Conservation (phyloP, 257 asterid genomes). For the Solanum gracilifrons region DNA sequence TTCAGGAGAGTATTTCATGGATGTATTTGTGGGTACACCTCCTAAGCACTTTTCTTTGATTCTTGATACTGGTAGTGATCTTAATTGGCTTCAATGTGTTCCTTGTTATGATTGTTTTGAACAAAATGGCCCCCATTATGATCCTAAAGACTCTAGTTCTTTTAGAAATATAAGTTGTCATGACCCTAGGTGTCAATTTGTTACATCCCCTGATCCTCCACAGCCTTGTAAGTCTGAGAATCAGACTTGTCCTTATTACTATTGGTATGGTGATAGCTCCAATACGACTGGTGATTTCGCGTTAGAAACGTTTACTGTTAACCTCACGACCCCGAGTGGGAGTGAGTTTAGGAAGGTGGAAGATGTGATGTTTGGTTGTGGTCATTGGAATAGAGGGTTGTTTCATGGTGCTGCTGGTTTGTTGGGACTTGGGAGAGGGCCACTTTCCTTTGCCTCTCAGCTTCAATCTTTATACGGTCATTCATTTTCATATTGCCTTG, state of each 20-base stretch:
- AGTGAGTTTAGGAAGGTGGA: conserved; percentile 45
- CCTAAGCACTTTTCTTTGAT: conserved; percentile 73
- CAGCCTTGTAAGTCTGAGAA: conserved; percentile 28
- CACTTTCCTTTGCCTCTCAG: conserved; percentile 74
- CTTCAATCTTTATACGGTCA: conserved; percentile 57
- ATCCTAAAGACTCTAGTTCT: conserved; percentile 46
- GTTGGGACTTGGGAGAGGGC: conserved; percentile 77
- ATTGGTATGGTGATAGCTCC: conserved; percentile 94
- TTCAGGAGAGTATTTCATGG: conserved; percentile 78
- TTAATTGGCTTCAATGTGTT: conserved; percentile 85
- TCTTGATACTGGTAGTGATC: conserved; percentile 91
- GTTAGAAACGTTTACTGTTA: conserved; percentile 69
- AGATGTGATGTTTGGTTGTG: conserved; percentile 89
- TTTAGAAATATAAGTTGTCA: conserved; percentile 47
- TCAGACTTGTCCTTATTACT: conserved; percentile 73
- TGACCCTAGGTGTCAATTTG: conserved; percentile 63
- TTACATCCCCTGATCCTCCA: conserved; percentile 72
- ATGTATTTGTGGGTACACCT: conserved; percentile 82
- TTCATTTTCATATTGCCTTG: conserved; percentile 82
- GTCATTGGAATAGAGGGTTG: conserved; percentile 90
- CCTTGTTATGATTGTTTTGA: conserved; percentile 89
- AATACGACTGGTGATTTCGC: conserved; percentile 89
- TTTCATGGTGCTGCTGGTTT: conserved; percentile 95
- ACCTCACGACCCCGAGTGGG: conserved; percentile 44
- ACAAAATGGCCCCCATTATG: conserved; percentile 61